phyloP scores from a whole-genome alignment of 257 asterid species.

The Leonotis leonurus region DNA sequence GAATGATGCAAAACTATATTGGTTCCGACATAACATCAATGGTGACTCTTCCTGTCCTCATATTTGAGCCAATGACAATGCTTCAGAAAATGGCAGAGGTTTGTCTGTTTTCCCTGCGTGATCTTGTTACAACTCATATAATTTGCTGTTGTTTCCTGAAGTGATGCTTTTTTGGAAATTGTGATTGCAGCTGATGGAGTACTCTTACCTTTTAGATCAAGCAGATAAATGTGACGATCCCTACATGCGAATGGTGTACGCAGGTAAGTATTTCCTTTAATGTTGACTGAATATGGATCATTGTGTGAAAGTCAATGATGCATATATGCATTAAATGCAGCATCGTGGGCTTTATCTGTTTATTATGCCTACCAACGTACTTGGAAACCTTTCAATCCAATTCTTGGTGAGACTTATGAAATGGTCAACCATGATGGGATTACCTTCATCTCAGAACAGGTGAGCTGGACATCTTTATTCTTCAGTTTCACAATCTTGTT shows the following conservation, averaged over 20 bases:
- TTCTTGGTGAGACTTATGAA: conserved; percentile 97
- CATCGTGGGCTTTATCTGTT: conserved; percentile 87
- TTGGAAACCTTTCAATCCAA: conserved; percentile 99
- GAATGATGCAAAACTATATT: conserved; percentile 93
- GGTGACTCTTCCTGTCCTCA: conserved; percentile 99
- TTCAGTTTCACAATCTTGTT: background rate
- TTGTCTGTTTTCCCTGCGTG: conserved; percentile 19
- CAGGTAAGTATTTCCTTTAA: conserved; percentile 32
- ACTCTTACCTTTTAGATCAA: conserved; percentile 73
- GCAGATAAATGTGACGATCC: conserved; percentile 98
- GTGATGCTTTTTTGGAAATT: conserved; percentile 13
- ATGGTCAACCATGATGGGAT: conserved; percentile 80
- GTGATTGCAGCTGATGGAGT: conserved; percentile 85
- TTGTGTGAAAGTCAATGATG: conserved; percentile 1
- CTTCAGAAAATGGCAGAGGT: conserved; percentile 99
- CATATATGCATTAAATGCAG: conserved; percentile 40
- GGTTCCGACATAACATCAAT: conserved; percentile 93
- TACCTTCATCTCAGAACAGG: conserved; percentile 92
- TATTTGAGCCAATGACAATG: conserved; percentile 99
- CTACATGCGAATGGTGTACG: conserved; percentile 83
- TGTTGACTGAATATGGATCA: background rate
- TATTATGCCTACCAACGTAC: conserved; percentile 93
- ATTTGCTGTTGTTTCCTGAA: background rate
- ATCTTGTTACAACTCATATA: conserved; percentile 7
- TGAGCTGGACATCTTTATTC: conserved; percentile 16